Evolutionary conservation across 306 rosid species (phyloP).

Genomic region (Senna siamea): DNA sequence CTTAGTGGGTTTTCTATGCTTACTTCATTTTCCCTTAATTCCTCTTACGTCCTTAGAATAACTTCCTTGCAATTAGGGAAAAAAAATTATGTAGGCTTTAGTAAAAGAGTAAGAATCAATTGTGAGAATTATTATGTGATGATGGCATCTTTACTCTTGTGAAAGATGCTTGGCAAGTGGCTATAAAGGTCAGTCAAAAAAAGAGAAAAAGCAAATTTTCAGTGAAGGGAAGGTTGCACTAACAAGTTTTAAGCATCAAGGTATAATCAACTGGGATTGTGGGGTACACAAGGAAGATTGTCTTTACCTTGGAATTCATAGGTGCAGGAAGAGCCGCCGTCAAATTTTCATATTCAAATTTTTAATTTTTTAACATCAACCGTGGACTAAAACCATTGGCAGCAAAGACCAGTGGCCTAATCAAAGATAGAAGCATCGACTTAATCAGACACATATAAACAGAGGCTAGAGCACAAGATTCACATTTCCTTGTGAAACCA

Average conservation of each 20-base stretch:
- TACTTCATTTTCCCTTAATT: not conserved
- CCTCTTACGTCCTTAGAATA: constrained; percentile 1
- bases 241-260: not conserved
- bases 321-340: not conserved
- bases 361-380: not conserved
- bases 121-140: not conserved
- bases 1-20: not conserved
- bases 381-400: not conserved
- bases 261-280: not conserved
- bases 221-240: not conserved
- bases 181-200: not conserved
- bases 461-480: not conserved
- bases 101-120: not conserved
- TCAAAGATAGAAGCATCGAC: not conserved
- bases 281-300: not conserved
- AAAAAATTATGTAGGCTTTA: not conserved
- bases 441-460: not conserved
- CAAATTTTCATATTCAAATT: not conserved
- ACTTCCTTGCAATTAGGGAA: not conserved
- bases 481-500: not conserved
- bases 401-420: not conserved
- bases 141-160: not conserved
- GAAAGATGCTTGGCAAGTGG: constrained; percentile 2
- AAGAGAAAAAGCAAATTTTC: constrained; percentile 5
- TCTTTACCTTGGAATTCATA: not conserved